Evolutionary conservation across 805 yeast species (phyloP), one percentile per base, ranked within the genome.

Genomic region (Wickerhamiella shivajii): DNA sequence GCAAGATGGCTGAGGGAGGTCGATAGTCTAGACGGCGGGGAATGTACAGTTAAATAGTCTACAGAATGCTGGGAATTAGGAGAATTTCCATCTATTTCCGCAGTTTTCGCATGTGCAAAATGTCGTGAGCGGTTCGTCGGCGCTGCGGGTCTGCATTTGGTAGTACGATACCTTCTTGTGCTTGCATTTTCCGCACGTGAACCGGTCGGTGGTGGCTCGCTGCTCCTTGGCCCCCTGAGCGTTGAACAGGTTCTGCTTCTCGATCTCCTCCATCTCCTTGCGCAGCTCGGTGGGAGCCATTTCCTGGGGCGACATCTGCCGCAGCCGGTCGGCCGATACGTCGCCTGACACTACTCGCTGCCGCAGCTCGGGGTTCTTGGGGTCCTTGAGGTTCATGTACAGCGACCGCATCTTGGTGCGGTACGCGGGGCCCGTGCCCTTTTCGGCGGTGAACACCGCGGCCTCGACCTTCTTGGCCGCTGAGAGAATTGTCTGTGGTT

Each of bases 81-180:
- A 79, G 53, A 90, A 90, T 59, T 90, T 90, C 98, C 98, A 90
- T 57, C 97, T 71, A 52, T 90, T 83, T 42, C 97, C 97, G 63
- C 98, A 90, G 44, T 72, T 81, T 51, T 85, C 96, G 63, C 98
- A 90, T 3, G 95, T 85, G 63, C 98, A 90, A 55, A 90, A 90
- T 1, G 98, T 90, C 6, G 98, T 90, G 50, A 90, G 69, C 39
- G 98, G 98, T 59, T 90, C 98, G 71, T 90, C 98, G 13, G 98
- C 98, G 38, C 94, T 80, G 59, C 98, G 69, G 21, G 98, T 90
- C 64, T 90, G 98, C 77, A 90, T 69, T 61, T 90, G 98, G 58
- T 85, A 87, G 56, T 90, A 90, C 46, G 93, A 78, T 26, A 90
- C 98, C 63, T 83, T 84, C 67, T 85, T 84, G 55, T 84, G 87